Base-by-base conservation (phyloP, 202 grass and related monocot species). In the Saccharum hybrid region DNA sequence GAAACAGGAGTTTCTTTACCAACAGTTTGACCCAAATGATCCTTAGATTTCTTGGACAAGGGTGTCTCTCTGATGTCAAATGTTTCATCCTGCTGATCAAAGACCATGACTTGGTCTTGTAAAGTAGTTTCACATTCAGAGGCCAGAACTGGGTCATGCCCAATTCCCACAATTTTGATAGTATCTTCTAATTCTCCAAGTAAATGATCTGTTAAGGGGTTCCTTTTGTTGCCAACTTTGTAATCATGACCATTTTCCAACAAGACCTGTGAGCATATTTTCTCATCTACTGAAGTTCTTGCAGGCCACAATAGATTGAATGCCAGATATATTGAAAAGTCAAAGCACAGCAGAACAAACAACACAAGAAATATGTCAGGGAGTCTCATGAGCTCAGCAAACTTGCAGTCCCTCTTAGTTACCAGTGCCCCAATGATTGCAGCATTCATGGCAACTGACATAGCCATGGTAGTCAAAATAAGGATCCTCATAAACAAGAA, bases 181-280 rank as follows among this genome's bases (percentile, higher is more conserved):
- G 52, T 57, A 11, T 61, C 73, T 12, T 23, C 34, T 23, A 40
- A 60, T 26, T 61, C 73, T 60, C 19, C 73, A 76, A 60, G 52
- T 26, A 59, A 19, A 57, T 60, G 73, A 61, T 57, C 52, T 41
- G n/a, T 23, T 23, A 41, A 26, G 6, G 34, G 12, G n/a, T 40
- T 76, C 34, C 57, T 28, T 76, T 76, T 62, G 36, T 62, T 42
- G n/a, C 74, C 21, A 62, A 62, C 10, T 76, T 38, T 23, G 37
- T 76, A 22, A 18, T 18, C n/a, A 76, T 76, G 74, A 39, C 33
- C 54, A 15, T 9, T 62, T 28, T 76, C 74, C 74, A 76, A 76
- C 74, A 61, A 41, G 56, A 16, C n/a, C 11, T 41, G 37, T 62
- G 74, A 62, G 19, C 37, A 62, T 76, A 76, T 26, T 42, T 40